Conservation (phyloP, 768 basidiomycete genomes). For the Vararia minispora region DNA sequence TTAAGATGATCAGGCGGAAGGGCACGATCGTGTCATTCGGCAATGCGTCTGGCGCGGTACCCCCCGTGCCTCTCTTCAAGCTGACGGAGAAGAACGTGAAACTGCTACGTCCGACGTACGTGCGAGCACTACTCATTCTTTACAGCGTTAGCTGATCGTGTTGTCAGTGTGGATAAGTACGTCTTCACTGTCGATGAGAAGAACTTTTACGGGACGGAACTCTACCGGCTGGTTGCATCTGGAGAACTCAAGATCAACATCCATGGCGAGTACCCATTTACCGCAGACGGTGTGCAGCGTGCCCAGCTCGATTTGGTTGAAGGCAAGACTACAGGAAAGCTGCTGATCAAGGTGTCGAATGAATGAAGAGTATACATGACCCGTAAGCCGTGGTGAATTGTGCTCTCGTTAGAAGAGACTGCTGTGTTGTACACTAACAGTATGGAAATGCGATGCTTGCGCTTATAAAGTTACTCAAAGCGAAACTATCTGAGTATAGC, state of each 20-base stretch:
- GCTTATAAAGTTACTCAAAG: too few species aligned
- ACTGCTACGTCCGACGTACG: conserved; percentile 65
- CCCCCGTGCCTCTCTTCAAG: conserved; percentile 62
- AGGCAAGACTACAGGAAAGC: conserved; percentile 77
- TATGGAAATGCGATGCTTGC: too few species aligned
- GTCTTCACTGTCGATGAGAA: conserved; percentile 64
- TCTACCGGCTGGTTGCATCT: conserved; percentile 49
- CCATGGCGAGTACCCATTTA: conserved; percentile 75
- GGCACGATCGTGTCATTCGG: conserved; percentile 87
- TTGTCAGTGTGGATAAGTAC: conserved; percentile 58
- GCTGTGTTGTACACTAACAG: too few species aligned
- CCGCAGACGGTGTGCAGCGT: conserved; percentile 61
- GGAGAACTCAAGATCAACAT: conserved; percentile 58
- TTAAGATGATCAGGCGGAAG: conserved; percentile 73
- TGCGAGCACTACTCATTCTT: conserved; percentile 8
- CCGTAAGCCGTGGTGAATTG: too few species aligned
- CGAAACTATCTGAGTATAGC: too few species aligned
- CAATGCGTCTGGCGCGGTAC: conserved; percentile 81
- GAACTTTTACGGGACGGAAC: conserved; percentile 46
- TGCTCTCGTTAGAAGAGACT: too few species aligned
- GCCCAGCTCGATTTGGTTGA: conserved; percentile 70
- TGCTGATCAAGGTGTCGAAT: conserved; percentile 68
- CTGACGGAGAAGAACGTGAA: conserved; percentile 77
- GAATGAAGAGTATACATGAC: too few species aligned
- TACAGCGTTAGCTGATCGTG: not conserved